phyloP scores from a whole-genome alignment of 331 rosid genomes.

The Phaseolus coccineus region DNA sequence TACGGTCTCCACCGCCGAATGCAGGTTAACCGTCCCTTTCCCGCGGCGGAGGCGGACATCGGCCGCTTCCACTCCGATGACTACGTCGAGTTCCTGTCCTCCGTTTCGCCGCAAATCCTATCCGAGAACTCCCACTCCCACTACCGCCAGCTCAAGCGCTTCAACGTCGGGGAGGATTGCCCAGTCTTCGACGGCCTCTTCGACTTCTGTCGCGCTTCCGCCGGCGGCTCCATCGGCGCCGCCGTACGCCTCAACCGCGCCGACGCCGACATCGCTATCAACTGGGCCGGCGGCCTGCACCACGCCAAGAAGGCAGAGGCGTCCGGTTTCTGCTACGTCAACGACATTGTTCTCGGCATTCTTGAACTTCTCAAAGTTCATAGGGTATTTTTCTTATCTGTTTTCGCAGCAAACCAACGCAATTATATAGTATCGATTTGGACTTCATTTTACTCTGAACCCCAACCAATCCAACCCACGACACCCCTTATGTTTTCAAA shows the following conservation, averaged over 20 bases:
- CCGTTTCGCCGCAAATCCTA: constrained; percentile 72
- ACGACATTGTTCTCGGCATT: constrained; percentile 89
- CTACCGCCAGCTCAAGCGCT: constrained; percentile 78
- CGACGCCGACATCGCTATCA: constrained; percentile 81
- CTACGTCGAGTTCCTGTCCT: constrained; percentile 79
- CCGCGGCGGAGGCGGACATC: constrained; percentile 67
- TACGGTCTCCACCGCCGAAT: constrained; percentile 90
- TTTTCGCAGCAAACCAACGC: background rate
- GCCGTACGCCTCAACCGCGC: constrained; percentile 75
- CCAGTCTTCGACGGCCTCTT: constrained; percentile 90
- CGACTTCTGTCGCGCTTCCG: constrained; percentile 77
- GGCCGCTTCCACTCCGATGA: constrained; percentile 82
- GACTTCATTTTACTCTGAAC: background rate
- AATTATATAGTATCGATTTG: background rate
- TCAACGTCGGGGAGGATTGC: constrained; percentile 89
- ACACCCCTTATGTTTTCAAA: background rate
- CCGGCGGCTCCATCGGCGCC: constrained; percentile 95
- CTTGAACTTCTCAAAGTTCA: constrained; percentile 94
- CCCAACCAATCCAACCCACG: background rate
- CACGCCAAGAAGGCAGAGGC: constrained; percentile 97
- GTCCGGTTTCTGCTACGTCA: constrained; percentile 87
- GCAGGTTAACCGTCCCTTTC: constrained; percentile 83
- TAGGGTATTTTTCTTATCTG: constrained; percentile 54
- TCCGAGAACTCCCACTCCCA: constrained; percentile 53
- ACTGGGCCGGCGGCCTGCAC: constrained; percentile 95